Base-by-base conservation (phyloP, 2,329 filamentous ascomycete genomes). In the Endocalyx cinctus region DNA sequence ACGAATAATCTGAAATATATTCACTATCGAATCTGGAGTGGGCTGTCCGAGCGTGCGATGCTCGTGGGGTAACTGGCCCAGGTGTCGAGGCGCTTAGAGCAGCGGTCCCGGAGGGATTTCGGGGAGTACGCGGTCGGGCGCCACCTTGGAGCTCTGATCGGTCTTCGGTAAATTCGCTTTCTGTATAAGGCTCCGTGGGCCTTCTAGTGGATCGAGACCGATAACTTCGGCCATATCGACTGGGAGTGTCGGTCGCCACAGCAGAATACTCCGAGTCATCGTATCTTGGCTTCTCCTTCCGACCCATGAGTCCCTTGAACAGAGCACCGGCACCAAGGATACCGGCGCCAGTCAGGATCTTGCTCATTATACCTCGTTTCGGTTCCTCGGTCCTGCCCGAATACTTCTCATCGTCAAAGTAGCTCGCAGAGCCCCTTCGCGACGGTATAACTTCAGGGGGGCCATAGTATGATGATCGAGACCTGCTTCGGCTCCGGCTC, bases 401-500 rank as follows among this genome's bases (percentile, higher is more conserved):
- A 37, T 74, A 73, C 54, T 87, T 86, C 44, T 87, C 82, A 25
- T 82, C 74, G 20, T 72, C 64, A 14, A 66, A 60, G 42, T 78
- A 80, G 32, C 77, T 82, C 5, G 67, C 68, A 0, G 76, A 80
- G 4, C 56, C 66, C 19, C 65, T 61, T 26, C 71, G 63, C 0
- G 74, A 78, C 1, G 72, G 60, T 8, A 76, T 48, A 2, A 74
- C 70, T 38, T 77, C 72, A 1, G 69, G 64, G 7, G 36, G 43
- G 11, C 59, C 57, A 26, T 59, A 57, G 33, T 60, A 60, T 6
- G 47, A 52, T 12, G 63, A 58, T 15, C 55, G 54, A 10, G 50
- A 56, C 14, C 45, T 49, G 31, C 52, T 55, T 11, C 62, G 59
- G 29, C 62, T 66, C 26, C 58, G 59, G 25, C 62, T 69, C 23